phyloP scores from a whole-genome alignment of 2,329 filamentous ascomycete species.

The Phyllosticta citrichinensis region DNA sequence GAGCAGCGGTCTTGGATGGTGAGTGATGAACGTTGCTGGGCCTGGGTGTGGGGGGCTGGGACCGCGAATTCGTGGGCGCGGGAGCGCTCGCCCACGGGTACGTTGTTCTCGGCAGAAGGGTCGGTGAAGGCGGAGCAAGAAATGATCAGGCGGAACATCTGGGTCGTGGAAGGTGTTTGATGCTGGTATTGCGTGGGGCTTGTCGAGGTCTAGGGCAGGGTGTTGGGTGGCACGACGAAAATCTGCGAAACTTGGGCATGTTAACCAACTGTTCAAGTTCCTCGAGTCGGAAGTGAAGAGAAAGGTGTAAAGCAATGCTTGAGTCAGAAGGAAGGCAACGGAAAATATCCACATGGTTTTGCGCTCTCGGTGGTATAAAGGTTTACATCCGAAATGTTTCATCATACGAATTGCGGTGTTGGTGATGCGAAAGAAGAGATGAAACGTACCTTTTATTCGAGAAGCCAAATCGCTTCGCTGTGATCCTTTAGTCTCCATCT shows the following conservation, averaged over 20 bases:
- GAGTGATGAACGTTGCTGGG: too few relatives aligned
- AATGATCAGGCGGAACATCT: too few relatives aligned
- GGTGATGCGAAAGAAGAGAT: neutral
- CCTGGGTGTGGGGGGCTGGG: too few relatives aligned
- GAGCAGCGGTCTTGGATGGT: too few relatives aligned
- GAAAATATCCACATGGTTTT: slow-evolving; percentile 94
- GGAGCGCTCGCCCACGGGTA: too few relatives aligned
- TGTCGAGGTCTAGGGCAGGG: neutral
- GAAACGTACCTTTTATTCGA: neutral
- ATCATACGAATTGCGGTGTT: slow-evolving; percentile 48
- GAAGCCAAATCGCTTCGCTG: neutral
- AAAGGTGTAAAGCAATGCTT: neutral
- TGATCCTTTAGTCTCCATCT: too few relatives aligned
- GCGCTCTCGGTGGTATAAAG: slow-evolving; percentile 79
- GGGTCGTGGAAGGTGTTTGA: neutral
- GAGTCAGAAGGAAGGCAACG: slow-evolving; percentile 99
- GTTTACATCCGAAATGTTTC: slow-evolving; percentile 98
- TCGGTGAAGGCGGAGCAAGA: too few relatives aligned
- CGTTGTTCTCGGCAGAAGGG: too few relatives aligned
- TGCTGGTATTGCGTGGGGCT: neutral
- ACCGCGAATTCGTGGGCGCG: too few relatives aligned
- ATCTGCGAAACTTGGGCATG: neutral
- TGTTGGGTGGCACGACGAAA: neutral
- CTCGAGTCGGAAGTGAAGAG: neutral
- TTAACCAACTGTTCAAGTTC: neutral